These are phyloP conservation scores for Neofusicoccum sp. DNA, from an alignment of 2,329 filamentous ascomycete genomes.

Conservation along the genomic window DNA sequence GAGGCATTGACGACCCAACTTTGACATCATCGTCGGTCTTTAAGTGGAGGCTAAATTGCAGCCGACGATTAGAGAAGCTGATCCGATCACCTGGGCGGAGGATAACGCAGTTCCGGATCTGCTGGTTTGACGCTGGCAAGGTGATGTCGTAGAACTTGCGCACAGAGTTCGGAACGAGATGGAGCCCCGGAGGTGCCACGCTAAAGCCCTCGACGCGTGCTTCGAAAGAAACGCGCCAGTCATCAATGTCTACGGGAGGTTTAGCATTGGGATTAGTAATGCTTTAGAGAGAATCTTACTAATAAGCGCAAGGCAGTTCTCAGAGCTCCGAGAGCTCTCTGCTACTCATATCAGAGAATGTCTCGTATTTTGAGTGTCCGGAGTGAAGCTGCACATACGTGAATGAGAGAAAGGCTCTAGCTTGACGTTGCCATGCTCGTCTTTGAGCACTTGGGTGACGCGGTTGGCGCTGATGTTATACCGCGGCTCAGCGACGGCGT, in stretches of 20 bases:
- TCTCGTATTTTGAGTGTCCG: neutral
- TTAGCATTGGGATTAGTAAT: neutral
- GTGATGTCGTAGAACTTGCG: neutral
- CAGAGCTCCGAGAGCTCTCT: neutral
- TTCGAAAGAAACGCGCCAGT: neutral
- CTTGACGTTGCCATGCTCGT: neutral
- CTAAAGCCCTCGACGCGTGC: neutral
- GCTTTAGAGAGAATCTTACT: neutral
- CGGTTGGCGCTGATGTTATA: neutral
- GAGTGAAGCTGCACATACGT: neutral
- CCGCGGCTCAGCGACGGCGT: neutral
- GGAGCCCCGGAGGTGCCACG: neutral
- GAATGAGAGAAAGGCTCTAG: neutral
- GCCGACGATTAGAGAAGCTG: neutral
- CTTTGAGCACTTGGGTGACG: neutral
- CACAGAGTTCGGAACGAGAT: neutral
- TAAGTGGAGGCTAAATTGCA: neutral
- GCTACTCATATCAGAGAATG: neutral
- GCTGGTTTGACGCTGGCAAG: neutral
- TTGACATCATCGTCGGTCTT: neutral
- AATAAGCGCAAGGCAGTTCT: neutral
- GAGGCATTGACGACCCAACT: neutral
- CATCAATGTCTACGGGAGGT: neutral
- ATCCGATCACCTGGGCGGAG: slow-evolving; percentile 4
- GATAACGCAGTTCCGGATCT: neutral